Base-by-base conservation (phyloP, 139 green algal genomes). In the Desmodesmus armatus region DNA sequence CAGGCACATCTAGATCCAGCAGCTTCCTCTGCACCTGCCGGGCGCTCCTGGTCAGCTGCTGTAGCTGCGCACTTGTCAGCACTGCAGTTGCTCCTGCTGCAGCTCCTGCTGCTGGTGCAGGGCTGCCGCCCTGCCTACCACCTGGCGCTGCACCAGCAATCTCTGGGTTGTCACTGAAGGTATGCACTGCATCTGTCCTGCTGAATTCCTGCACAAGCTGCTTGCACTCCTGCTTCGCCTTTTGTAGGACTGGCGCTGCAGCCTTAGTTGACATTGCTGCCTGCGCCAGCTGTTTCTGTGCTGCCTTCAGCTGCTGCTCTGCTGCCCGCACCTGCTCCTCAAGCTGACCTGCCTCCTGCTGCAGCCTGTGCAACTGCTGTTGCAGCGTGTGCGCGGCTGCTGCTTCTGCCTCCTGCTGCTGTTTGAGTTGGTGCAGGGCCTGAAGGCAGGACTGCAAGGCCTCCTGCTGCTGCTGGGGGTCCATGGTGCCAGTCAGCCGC, bases 121-220 rank as follows among this genome's bases (percentile, higher is more conserved):
- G 25, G n/a, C 77, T 65, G 73, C 17, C 44, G 13, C 37, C 41
- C 35, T 3, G 60, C 33, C 5, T 7, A n/a, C 25, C 25, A 69
- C 33, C 33, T 39, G 60, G 1, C 17, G 60, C 60, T 27, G 17
- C 25, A 35, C 25, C 60, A 13, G 60, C 25, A n/a, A 69, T 27
- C 37, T 13, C 71, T 27, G 35, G 41, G 23, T 33, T 66, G 27
- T 7, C 6, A 17, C 9, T 15, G 25, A 69, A 19, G 29, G 27
- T 51, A 3, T 76, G 62, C 23, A 49, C 43, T 44, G 31, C 78
- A 55, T 84, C 63, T 3, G 17, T 29, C 3, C 65, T 27, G 27
- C 40, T 1, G 33, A 84, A 84, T 9, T 77, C 63, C 40, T 53
- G 62, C 1, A 21, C 41, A 3, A 91, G 40, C 53, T 85, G 62